phyloP scores from a whole-genome alignment of 495 filamentous ascomycete genomes.

The Penicillium dipodomyicola region DNA sequence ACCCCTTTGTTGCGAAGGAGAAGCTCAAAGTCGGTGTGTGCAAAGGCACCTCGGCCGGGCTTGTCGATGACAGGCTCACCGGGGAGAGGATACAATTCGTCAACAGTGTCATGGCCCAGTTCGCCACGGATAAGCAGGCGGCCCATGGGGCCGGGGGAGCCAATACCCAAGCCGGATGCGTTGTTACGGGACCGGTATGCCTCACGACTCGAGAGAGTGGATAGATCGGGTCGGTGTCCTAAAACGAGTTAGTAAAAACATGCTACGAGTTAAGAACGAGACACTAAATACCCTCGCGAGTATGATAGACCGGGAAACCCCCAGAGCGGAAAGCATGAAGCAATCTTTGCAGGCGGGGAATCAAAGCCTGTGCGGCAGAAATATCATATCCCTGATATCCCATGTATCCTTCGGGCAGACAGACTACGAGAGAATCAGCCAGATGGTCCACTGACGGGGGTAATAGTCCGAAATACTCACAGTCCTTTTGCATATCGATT shows the following conservation, averaged over 20 bases:
- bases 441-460: not conserved
- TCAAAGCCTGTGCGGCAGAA: slow-evolving; percentile 48
- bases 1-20: slow-evolving; percentile 60
- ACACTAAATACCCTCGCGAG: slow-evolving; percentile 51
- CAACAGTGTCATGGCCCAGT: slow-evolving; percentile 59
- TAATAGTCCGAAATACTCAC: slow-evolving; percentile 36
- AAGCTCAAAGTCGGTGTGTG: slow-evolving; percentile 62
- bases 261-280: not conserved
- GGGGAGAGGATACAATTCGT: slow-evolving; percentile 55
- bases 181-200: slow-evolving; percentile 54
- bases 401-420: slow-evolving; percentile 57
- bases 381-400: slow-evolving; percentile 59
- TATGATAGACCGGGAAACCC: slow-evolving; percentile 64
- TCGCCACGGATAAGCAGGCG: slow-evolving; percentile 64
- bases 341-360: slow-evolving; percentile 54
- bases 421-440: slow-evolving; percentile 43
- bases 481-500: slow-evolving; percentile 74
- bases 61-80: slow-evolving; percentile 66
- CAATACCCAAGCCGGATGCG: slow-evolving; percentile 54
- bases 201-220: slow-evolving; percentile 58
- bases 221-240: slow-evolving; percentile 63
- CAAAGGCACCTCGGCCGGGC: slow-evolving; percentile 64
- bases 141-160: slow-evolving; percentile 59
- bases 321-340: slow-evolving; percentile 56
- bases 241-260: slow-evolving; percentile 19